Evolutionary conservation across 2,329 filamentous ascomycete species (phyloP), one percentile per base, ranked within the genome.

Genomic region (Rhinocladiella mackenziei): DNA sequence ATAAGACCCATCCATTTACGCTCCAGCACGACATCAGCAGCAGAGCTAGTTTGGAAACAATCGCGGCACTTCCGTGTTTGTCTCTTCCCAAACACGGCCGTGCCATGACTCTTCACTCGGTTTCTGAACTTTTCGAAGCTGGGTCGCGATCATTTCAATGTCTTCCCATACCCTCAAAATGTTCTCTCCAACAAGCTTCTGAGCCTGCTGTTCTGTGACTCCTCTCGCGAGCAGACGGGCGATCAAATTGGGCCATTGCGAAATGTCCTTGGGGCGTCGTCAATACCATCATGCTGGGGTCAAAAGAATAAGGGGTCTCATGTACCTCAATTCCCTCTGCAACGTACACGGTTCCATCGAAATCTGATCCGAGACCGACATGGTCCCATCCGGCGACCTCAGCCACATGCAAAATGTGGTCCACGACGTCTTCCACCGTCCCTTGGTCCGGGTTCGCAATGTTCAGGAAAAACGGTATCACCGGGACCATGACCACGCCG

Each of bases 301-400:
- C n/a, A n/a, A n/a, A n/a, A n/a, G n/a, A n/a, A n/a, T n/a, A n/a
- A n/a, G n/a, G n/a, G n/a, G n/a, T n/a, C n/a, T n/a, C n/a, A n/a
- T n/a, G n/a, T n/a, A 44, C 47, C 28, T 52, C 23, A n/a, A 63
- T 66, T 7, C 65, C 65, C 15, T 60, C 38, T 19, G 49, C 45
- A 59, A 49, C 64, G 64, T 45, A 67, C 64, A 4, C 57, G 8
- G 48, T 63, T 2, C 80, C 91, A 62, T 96, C 89, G 61, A 89
- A 95, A 62, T 96, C 91, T 36, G 84, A 88, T 0, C 89, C 91
- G n/a, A 96, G 66, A 0, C 89, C 91, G 10, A 96, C 87, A 61
- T 95, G 78, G 25, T 89, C 84, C 56, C 84, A 96, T 2, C 91
- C 89, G 46, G 94, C 86, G 18, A 84, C 66, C 31, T 85, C 71